These are phyloP conservation scores for Pyrenophora seminiperda DNA, from an alignment of 2,329 filamentous ascomycete genomes.

Conservation along the genomic window DNA sequence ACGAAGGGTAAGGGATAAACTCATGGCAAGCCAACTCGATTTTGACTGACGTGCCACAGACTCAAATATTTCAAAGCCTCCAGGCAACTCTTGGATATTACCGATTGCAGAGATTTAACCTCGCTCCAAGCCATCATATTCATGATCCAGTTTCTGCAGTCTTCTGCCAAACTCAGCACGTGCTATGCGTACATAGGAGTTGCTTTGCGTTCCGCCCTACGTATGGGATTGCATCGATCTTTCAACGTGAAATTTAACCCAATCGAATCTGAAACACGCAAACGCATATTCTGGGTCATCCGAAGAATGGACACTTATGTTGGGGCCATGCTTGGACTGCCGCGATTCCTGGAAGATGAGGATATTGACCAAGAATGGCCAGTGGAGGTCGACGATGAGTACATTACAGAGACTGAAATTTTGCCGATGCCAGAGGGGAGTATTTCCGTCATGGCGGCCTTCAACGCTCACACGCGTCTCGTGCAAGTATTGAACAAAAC, in stretches of 20 bases:
- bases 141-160: conserved; percentile 60
- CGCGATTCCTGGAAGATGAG: conserved; percentile 55
- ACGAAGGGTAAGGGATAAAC: conserved; percentile 49
- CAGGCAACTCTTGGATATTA: conserved; percentile 57
- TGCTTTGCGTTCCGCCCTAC: conserved; percentile 56
- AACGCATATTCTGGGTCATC: conserved; percentile 59
- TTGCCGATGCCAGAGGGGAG: conserved; percentile 60
- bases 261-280: conserved; percentile 56
- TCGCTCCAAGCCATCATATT: conserved; percentile 59
- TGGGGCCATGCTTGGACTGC: conserved; percentile 57
- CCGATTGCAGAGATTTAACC: conserved; percentile 57
- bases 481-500: conserved; percentile 65
- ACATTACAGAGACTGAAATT: conserved; percentile 56
- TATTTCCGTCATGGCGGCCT: conserved; percentile 63
- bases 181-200: conserved; percentile 60
- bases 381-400: conserved; percentile 56
- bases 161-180: conserved; percentile 58
- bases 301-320: conserved; percentile 60
- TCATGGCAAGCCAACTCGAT: too few species aligned
- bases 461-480: conserved; percentile 65
- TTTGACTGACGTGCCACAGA: conserved; percentile 35
- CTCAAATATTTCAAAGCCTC: conserved; percentile 57
- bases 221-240: conserved; percentile 58
- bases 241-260: conserved; percentile 54
- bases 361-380: conserved; percentile 57